These are phyloP conservation scores for Huiozyma naganishii DNA, from an alignment of 805 yeast genomes.

Conservation along the genomic window DNA sequence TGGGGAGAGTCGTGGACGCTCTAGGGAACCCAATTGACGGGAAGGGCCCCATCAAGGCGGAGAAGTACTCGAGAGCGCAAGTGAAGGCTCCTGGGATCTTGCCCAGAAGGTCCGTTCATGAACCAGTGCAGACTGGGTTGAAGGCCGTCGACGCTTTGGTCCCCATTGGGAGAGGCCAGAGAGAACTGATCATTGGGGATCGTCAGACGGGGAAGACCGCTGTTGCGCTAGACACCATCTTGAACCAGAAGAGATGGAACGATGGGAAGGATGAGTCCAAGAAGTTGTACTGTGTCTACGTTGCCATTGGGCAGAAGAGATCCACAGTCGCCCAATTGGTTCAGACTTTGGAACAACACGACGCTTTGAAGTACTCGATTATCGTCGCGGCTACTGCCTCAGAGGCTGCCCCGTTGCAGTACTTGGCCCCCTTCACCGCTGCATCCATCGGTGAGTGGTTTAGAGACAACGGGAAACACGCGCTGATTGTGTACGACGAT, in stretches of 20 bases:
- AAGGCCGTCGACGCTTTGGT: slow-evolving; percentile 98
- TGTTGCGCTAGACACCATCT: slow-evolving; percentile 94
- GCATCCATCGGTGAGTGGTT: slow-evolving; percentile 99
- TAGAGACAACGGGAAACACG: slow-evolving; percentile 99
- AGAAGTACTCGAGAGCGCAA: slow-evolving; percentile 86
- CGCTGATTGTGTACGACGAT: slow-evolving; percentile 94
- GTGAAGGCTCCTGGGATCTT: slow-evolving; percentile 99
- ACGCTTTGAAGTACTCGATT: slow-evolving; percentile 94
- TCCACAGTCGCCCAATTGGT: slow-evolving; percentile 99
- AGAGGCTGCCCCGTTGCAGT: slow-evolving; percentile 99
- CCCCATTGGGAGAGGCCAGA: slow-evolving; percentile 99
- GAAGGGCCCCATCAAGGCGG: slow-evolving; percentile 93
- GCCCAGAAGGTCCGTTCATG: slow-evolving; percentile 97
- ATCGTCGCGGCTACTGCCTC: slow-evolving; percentile 99
- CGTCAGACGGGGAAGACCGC: slow-evolving; percentile 99
- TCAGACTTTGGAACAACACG: slow-evolving; percentile 96
- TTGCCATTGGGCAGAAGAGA: slow-evolving; percentile 99
- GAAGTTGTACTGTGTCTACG: slow-evolving; percentile 99
- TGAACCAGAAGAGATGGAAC: slow-evolving; percentile 99
- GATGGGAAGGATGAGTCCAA: slow-evolving; percentile 87
- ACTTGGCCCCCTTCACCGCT: slow-evolving; percentile 99
- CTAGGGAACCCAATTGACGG: slow-evolving; percentile 99
- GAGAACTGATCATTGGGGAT: slow-evolving; percentile 99
- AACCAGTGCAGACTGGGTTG: slow-evolving; percentile 99
- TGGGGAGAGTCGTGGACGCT: slow-evolving; percentile 99